Conservation (phyloP, 2,329 filamentous ascomycete genomes). For the Fusarium chaquense region DNA sequence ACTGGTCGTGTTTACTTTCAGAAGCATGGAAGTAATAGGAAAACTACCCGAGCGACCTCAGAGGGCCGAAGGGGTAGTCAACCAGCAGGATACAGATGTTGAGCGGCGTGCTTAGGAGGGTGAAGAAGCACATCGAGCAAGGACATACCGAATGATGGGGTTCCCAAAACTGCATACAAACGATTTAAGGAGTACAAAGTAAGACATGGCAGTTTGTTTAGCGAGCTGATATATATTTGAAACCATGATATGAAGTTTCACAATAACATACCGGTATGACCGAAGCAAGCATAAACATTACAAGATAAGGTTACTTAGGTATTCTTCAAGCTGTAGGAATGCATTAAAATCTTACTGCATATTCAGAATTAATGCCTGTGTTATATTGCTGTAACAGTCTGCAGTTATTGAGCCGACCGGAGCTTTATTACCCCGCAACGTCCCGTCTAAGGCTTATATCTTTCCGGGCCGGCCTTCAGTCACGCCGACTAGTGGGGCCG, state of each 20-base stretch:
- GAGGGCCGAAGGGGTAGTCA: slow-evolving; percentile 42
- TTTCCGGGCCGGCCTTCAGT: slow-evolving; percentile 10
- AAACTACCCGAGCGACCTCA: slow-evolving; percentile 47
- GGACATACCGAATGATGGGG: not conserved
- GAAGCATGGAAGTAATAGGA: slow-evolving; percentile 66
- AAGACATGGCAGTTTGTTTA: no score
- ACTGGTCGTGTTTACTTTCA: slow-evolving; percentile 62
- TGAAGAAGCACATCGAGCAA: not conserved
- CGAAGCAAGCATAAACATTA: not conserved
- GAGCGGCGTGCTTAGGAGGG: slow-evolving; percentile 25
- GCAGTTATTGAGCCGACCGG: not conserved
- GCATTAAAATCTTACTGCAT: not conserved
- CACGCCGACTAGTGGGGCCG: slow-evolving; percentile 30
- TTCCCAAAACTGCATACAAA: not conserved
- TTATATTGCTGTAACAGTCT: not conserved
- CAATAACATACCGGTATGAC: not conserved
- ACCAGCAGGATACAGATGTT: slow-evolving; percentile 33
- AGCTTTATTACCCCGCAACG: not conserved
- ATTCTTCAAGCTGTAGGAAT: no score
- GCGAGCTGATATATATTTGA: no score
- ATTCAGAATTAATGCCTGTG: not conserved
- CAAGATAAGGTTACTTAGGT: not conserved
- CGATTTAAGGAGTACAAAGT: not conserved
- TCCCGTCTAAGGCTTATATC: not conserved
- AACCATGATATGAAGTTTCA: not conserved